Base-by-base conservation (phyloP, 495 filamentous ascomycete species). In the Xeromyces bisporus region DNA sequence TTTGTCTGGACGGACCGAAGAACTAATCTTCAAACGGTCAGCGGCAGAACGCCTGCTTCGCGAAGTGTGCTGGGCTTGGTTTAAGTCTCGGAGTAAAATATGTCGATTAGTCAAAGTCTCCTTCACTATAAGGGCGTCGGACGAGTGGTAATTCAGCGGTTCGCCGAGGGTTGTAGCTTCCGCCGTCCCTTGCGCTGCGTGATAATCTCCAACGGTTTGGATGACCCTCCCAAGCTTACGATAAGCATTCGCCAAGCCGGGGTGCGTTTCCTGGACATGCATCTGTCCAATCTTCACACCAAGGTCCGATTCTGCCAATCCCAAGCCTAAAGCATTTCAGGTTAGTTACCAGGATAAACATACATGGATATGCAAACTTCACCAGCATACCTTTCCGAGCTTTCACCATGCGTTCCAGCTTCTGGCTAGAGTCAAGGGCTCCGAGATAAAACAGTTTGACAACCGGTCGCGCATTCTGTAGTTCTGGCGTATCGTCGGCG, bases 61-160 rank as follows among this genome's bases (percentile, higher is more conserved):
- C 6, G 85, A 79, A 25, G 57, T 58, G 47, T 87, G 78, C 46
- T 92, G 80, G 2, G 89, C 86, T 51, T 89, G 77, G 15, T 92
- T 50, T 26, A 94, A 69, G 39, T 99, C 91, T 28, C 91, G 83
- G 18, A 94, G 77, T n/a, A 99, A 68, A 46, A 99, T 93, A 53
- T 99, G 91, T 2, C 91, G 77, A 58, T 99, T 99, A 12, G 91
- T 99, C 40, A 99, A 69, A 14, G 87, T 94, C 47, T 99, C 91
- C 55, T 99, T 99, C 40, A 99, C 91, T 46, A 96, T 92, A 49
- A 96, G 89, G 15, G 91, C 83, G 47, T 99, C 89, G 9, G 77
- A 75, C 15, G 85, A 93, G 55, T 99, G 86, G 48, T 99, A 96
- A 38, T 80, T 77, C 31, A 99, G 70, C 5, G 91, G 84, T 43